A percentile compares a stretch with the other conserved stretches of the same genome.
Conservation (phyloP, 1,284 basidiomycete genomes). For the Rhodofomes roseus region DNA sequence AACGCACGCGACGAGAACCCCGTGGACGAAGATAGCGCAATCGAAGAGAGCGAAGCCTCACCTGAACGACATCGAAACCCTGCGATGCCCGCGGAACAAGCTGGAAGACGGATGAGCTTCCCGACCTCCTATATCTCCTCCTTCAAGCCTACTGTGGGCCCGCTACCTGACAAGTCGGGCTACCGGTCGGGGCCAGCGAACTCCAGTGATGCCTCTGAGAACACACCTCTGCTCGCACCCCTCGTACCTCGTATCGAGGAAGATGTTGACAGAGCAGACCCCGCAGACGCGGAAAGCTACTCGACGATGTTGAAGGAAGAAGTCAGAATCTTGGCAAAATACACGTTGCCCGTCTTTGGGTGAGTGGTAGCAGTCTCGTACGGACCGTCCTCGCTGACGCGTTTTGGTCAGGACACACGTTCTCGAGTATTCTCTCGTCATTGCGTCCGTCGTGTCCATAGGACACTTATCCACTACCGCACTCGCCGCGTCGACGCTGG, state of each 20-base stretch:
- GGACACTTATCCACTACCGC: slow-evolving; percentile 83
- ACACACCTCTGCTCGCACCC: slow-evolving; percentile 50
- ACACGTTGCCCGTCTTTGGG: slow-evolving; percentile 68
- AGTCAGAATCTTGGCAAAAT: slow-evolving; percentile 53
- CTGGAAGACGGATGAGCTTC: slow-evolving; percentile 29
- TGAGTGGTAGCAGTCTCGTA: slow-evolving; percentile 29
- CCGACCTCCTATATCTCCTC: slow-evolving; percentile 29
- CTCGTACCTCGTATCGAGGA: slow-evolving; percentile 44
- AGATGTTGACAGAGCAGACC: slow-evolving; percentile 29
- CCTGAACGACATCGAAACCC: not conserved
- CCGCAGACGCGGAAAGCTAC: slow-evolving; percentile 20
- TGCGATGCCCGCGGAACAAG: slow-evolving; percentile 7
- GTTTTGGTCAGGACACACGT: slow-evolving; percentile 56
- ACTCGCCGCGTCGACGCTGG: slow-evolving; percentile 82
- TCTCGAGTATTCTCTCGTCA: slow-evolving; percentile 70
- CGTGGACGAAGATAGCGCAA: slow-evolving; percentile 10
- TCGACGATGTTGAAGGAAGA: slow-evolving; percentile 54
- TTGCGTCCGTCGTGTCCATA: slow-evolving; percentile 76
- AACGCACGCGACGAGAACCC: slow-evolving; percentile 9
- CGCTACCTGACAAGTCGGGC: slow-evolving; percentile 25
- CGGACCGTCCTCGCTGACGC: not conserved
- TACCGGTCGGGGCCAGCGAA: slow-evolving; percentile 24
- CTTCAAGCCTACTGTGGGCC: slow-evolving; percentile 31
- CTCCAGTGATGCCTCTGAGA: slow-evolving; percentile 34
- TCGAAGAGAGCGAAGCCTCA: slow-evolving; percentile 5